Base-by-base conservation (phyloP, 345 rosid species). In the Excoecaria agallocha region DNA sequence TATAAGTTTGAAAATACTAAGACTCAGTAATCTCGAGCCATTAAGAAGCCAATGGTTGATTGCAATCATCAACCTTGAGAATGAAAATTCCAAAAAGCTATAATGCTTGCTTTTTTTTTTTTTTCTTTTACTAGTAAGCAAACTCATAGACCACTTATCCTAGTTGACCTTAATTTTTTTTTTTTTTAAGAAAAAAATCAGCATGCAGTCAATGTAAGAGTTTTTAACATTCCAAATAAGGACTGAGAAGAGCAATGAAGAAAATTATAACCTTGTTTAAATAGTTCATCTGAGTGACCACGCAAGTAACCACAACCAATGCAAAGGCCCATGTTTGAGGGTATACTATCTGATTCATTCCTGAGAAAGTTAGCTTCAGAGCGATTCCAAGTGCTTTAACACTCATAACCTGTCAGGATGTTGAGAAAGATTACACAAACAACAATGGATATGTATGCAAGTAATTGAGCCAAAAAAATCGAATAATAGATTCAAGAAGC, bases 381-480 rank as follows among this genome's bases (percentile, higher is more conserved):
- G 81, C 81, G 35, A 78, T 78, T 25, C 81, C 77, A 74, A 78
- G 62, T 19, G 82, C 82, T 74, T 79, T 79, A 24, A 79, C 78
- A 64, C 82, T 70, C 79, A 79, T 75, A n/a, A 79, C 82, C 82
- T 79, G 77, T 66, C 24, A 66, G 35, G 41, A 19, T 46, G 38
- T 19, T 54, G 46, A 56, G 30, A 25, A 66, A 30, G 6, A 73
- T 65, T 22, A 64, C 16, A 24, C 54, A 22, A 52, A 54, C 55
- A 20, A 38, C 22, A 50, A 25, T 20, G 66, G 54, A 65, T 30
- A 55, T 16, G 25, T 22, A 16, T 74, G 50, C 38, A 54, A 20
- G 37, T 10, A 55, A 5, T 8, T 43, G 46, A 54, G 35, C 20
- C 30, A 41, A 24, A 3, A n/a, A 9, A 11, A 20, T 17, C 22